Base-by-base conservation (phyloP, 1,284 basidiomycete species). In the Tetrapyrgos nigripes region DNA sequence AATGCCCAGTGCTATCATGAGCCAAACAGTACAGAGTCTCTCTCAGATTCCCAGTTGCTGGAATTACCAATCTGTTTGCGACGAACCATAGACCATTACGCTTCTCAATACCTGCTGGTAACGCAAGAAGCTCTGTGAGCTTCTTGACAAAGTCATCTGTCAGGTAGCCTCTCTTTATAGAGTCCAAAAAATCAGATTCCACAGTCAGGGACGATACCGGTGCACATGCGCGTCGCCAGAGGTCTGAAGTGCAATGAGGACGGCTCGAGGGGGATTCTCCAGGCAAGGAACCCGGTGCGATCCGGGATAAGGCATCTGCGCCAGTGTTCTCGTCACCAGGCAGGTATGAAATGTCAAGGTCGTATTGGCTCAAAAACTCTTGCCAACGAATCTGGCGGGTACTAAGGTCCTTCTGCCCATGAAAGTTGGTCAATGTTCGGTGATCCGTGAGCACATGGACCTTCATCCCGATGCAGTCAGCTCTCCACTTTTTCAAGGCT, bases 371-470 rank as follows among this genome's bases (percentile, higher is more conserved):
- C 1, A 79, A 37, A 17, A 66, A 60, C 54, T 76, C 73, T 44
- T 65, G 61, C 77, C 77, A 79, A 1, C 68, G n/a, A n/a, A n/a
- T n/a, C n/a, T n/a, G n/a, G n/a, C n/a, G n/a, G n/a, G n/a, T n/a
- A n/a, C n/a, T n/a, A n/a, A n/a, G n/a, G n/a, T n/a, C n/a, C n/a
- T n/a, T n/a, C n/a, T n/a, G n/a, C n/a, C n/a, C n/a, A n/a, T 61
- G 23, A 55, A 81, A 78, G 55, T 74, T 70, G 33, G 74, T 66
- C 0, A 81, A 64, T 0, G 77, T 79, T 0, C 67, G 37, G 57
- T 83, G 79, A 58, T 81, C 75, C 0, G 77, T 77, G 43, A 69
- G 73, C 1, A 82, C 63, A 0, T 60, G 50, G 53, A 81, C 75
- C 1, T 59, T 53, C 0, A 61, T 44, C 0, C 76, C 77, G 1